Evolutionary conservation across 108 stramenopile species (phyloP).

Genomic region (Nitzschia sp.): DNA sequence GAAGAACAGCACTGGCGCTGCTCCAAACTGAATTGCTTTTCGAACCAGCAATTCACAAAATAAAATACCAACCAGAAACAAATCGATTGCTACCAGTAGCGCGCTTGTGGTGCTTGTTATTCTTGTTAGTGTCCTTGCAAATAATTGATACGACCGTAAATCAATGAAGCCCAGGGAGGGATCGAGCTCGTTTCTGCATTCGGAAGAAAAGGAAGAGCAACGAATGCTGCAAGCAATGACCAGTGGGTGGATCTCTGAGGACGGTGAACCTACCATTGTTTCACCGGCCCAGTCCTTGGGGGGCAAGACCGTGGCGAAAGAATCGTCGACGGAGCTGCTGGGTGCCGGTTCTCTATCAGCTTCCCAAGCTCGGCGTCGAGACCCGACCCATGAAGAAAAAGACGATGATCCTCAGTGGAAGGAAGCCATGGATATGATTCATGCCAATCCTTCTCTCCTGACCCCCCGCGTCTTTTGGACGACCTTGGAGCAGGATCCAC

Average conservation of each 20-base stretch:
- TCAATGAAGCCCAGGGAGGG: too few relatives aligned
- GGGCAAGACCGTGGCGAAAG: neutral
- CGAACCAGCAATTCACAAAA: too few relatives aligned
- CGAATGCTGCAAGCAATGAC: neutral
- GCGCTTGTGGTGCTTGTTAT: too few relatives aligned
- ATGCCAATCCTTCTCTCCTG: constrained; percentile 12
- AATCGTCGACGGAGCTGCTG: neutral
- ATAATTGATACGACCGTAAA: too few relatives aligned
- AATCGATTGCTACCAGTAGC: too few relatives aligned
- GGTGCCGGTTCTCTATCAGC: neutral
- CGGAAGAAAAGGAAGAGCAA: neutral
- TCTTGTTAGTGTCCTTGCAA: too few relatives aligned
- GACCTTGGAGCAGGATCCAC: constrained; percentile 22
- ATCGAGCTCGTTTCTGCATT: too few relatives aligned
- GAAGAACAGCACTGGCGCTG: too few relatives aligned
- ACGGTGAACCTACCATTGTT: neutral
- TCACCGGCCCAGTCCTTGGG: neutral
- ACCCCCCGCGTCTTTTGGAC: constrained; percentile 9
- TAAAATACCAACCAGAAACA: too few relatives aligned
- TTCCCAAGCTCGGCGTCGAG: neutral
- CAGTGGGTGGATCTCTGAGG: neutral
- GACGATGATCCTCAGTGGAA: constrained; percentile 21
- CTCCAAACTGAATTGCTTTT: too few relatives aligned
- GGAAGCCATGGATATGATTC: constrained; percentile 14
- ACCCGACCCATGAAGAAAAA: neutral